phyloP scores from a whole-genome alignment of 352 stramenopile species.

The Phytophthora sojae region DNA sequence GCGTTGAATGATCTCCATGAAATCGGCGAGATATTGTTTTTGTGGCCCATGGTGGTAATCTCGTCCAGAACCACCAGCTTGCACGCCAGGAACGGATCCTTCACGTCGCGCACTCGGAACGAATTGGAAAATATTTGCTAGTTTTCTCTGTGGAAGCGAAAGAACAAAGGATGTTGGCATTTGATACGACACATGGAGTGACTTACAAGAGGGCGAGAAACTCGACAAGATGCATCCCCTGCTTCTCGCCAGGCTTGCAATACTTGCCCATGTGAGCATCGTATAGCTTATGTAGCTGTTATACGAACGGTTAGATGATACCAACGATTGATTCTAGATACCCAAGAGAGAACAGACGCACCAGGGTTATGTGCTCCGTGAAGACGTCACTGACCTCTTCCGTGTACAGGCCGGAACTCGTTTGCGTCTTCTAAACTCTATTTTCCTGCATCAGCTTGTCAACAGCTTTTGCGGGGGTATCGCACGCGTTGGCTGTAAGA shows the following conservation, averaged over 20 bases:
- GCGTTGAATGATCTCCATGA: slow-evolving; percentile 82
- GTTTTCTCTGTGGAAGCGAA: slow-evolving; percentile 43
- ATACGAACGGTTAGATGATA: slow-evolving; percentile 1
- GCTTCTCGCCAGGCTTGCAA: slow-evolving; percentile 79
- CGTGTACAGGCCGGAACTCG: slow-evolving; percentile 78
- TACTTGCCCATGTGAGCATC: slow-evolving; percentile 77
- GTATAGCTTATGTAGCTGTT: slow-evolving; percentile 77
- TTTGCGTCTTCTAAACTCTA: slow-evolving; percentile 62
- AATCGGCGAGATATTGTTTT: slow-evolving; percentile 81
- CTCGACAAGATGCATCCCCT: slow-evolving; percentile 78
- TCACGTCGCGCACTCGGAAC: slow-evolving; percentile 74
- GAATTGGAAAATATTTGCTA: slow-evolving; percentile 74
- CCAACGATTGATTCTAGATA: not conserved
- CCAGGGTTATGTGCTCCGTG: slow-evolving; percentile 74
- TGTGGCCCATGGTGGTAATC: slow-evolving; percentile 73
- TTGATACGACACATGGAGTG: not conserved
- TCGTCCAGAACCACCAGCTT: slow-evolving; percentile 82
- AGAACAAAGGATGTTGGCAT: not conserved
- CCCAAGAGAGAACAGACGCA: slow-evolving; percentile 29
- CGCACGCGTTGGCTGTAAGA: slow-evolving; percentile 61
- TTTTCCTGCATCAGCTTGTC: slow-evolving; percentile 76
- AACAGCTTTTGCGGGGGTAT: slow-evolving; percentile 72
- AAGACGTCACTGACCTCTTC: slow-evolving; percentile 81
- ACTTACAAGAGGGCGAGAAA: slow-evolving; percentile 65
- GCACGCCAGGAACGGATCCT: slow-evolving; percentile 77